These are phyloP conservation scores for Lenwebbia sp. DNA, from an alignment of 345 rosid genomes.

Conservation along the genomic window DNA sequence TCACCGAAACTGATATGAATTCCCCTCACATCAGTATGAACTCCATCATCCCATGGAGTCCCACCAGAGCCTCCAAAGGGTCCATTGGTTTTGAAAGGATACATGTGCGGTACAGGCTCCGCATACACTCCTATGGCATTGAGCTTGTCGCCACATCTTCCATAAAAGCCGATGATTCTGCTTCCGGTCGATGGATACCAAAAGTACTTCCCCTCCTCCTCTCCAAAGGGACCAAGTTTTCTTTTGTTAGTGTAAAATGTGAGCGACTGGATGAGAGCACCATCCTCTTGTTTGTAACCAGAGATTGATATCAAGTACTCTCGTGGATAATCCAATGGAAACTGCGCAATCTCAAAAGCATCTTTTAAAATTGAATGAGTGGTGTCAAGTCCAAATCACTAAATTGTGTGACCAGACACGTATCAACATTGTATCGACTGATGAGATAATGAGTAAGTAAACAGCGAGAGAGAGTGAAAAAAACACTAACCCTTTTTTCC, in stretches of 20 bases:
- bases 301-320: not conserved
- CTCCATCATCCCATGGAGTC: not conserved
- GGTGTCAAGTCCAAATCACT: fast-evolving
- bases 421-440: not conserved
- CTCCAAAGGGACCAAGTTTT: not conserved
- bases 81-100: not conserved
- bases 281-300: not conserved
- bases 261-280: not conserved
- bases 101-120: not conserved
- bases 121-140: not conserved
- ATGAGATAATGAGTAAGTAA: not conserved
- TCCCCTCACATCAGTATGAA: not conserved
- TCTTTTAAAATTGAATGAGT: not conserved
- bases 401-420: fast-evolving
- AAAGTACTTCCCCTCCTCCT: not conserved
- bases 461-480: not conserved
- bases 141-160: not conserved
- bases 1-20: not conserved
- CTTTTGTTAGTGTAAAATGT: not conserved
- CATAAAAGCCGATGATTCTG: not conserved
- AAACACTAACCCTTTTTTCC: not conserved
- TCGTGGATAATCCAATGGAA: not conserved
- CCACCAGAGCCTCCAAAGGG: not conserved
- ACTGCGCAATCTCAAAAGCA: not conserved
- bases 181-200: not conserved